Percentiles rank a stretch among this genome's conserved stretches.
phyloP scores from a whole-genome alignment of 2,329 filamentous ascomycete species.

The Torrubiella hemipterigena region DNA sequence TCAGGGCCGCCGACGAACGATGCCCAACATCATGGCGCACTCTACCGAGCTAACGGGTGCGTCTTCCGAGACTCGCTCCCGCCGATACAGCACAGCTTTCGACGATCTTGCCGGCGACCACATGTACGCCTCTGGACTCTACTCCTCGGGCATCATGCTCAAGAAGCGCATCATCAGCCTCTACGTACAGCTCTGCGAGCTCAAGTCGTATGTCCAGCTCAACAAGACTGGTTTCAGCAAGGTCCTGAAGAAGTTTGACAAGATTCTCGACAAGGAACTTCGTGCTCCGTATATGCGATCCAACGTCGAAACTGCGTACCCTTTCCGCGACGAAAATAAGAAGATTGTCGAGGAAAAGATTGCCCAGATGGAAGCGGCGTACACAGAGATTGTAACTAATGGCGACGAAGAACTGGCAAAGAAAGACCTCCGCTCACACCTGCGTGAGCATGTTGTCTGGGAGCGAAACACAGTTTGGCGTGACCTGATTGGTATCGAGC shows the following conservation, averaged over 20 bases:
- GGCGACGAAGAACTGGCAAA: constrained; percentile 68
- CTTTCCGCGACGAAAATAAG: constrained; percentile 67
- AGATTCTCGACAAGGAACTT: constrained; percentile 75
- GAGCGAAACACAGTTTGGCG: constrained; percentile 98
- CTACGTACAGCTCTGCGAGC: constrained; percentile 87
- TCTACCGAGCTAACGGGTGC: constrained; percentile 50
- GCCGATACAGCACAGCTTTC: constrained; percentile 54
- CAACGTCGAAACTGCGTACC: constrained; percentile 65
- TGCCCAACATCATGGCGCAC: constrained; percentile 22
- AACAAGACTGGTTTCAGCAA: constrained; percentile 96
- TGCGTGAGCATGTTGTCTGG: constrained; percentile 96
- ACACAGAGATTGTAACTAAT: constrained; percentile 70
- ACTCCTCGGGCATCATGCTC: constrained; percentile 64
- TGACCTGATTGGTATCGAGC: constrained; percentile 96
- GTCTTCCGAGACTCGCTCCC: constrained; percentile 44
- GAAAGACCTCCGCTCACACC: constrained; percentile 76
- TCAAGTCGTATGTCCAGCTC: constrained; percentile 91
- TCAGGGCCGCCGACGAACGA: constrained; percentile 21
- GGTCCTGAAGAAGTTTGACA: constrained; percentile 97
- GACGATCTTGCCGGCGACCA: constrained; percentile 72
- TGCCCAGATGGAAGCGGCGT: constrained; percentile 61
- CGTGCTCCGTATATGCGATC: constrained; percentile 65
- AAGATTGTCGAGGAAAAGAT: constrained; percentile 61
- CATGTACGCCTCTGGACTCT: constrained; percentile 47
- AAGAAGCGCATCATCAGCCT: constrained; percentile 83